Evolutionary conservation across 2,329 filamentous ascomycete genomes (phyloP), one percentile per base, ranked within the genome.

Genomic region (Stagonosporopsis vannaccii): DNA sequence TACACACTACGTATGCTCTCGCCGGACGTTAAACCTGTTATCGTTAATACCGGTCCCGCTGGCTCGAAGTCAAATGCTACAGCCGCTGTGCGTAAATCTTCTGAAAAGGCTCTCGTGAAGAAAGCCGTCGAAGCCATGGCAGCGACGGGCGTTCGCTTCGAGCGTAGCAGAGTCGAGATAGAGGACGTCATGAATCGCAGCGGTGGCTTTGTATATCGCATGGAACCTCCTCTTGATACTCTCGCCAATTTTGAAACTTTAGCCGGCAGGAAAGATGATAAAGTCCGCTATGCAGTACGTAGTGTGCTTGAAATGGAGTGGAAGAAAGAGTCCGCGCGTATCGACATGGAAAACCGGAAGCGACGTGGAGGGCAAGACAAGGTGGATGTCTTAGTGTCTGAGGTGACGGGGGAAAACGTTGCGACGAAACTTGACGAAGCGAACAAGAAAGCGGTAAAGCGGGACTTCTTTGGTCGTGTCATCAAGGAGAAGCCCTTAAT

Each of bases 251-350:
- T 91, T 66, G 87, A 91, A 64, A 91, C 91, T 0, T 85, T 85
- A 4, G 78, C 72, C 2, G 71, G 82, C 4, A 79, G 82, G 33
- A 84, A 85, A 2, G 84, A 86, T 9, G 87, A 86, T 0, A 92
- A 91, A 0, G 91, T 91, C 0, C 86, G 95, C n/a, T 99, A 92
- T 70, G 94, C 94, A 1, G 89, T 99, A 6, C 88, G 95, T 20
- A 94, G 97, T 74, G 93, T 97, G 8, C 83, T 99, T 1, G 92
- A 97, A 69, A 91, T 95, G 73, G 94, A 98, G 74, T 90, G 94
- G 67, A 86, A 86, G 58, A 91, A 90, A 69, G 89, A 91, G 43
- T 84, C 88, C 12, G 79, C 84, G 26, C 80, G 87, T 30, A 87
- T 89, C 13, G 88, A 90, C 45, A 85, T 85, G 58, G 83, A 85